A percentile compares a stretch with the other conserved stretches of the same genome.
Conservation (phyloP, 106 monocot genomes). For the Triglochin maritima region DNA sequence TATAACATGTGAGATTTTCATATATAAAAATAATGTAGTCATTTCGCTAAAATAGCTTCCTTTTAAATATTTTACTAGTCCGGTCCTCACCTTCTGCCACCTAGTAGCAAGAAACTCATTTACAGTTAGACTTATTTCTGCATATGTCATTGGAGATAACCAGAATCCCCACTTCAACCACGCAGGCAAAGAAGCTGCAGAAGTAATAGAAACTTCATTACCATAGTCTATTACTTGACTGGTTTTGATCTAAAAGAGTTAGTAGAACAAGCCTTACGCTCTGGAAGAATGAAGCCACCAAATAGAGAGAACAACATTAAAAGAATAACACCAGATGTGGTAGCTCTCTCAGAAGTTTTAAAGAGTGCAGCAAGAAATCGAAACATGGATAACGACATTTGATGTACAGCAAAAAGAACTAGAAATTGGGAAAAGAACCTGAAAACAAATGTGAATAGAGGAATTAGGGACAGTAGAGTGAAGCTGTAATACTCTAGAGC, state of each 20-base stretch:
- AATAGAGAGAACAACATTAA: constrained; percentile 17
- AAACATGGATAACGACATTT: constrained; percentile 44
- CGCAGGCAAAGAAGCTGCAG: constrained; percentile 41
- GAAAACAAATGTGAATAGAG: neutral
- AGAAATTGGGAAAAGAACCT: constrained; percentile 67
- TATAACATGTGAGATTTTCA: neutral
- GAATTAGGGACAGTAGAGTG: neutral
- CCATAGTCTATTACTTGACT: neutral
- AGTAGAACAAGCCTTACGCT: constrained; percentile 24
- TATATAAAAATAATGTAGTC: neutral
- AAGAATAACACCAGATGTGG: constrained; percentile 20
- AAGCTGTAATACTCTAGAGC: neutral
- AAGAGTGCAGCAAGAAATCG: constrained; percentile 43
- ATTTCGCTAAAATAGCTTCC: no score
- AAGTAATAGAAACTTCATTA: neutral
- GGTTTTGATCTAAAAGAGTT: neutral
- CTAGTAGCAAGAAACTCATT: constrained; percentile 69
- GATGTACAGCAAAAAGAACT: constrained; percentile 42
- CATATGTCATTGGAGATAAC: constrained; percentile 63
- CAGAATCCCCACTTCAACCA: constrained; percentile 76
- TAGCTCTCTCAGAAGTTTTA: constrained; percentile 25
- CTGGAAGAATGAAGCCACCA: constrained; percentile 60
- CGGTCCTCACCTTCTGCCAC: constrained; percentile 46
- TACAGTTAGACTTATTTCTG: constrained; percentile 39
- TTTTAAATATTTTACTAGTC: neutral